These are phyloP conservation scores for Debaryomycetaceae sp. DNA, from an alignment of 1,139 yeast genomes.

Conservation along the genomic window DNA sequence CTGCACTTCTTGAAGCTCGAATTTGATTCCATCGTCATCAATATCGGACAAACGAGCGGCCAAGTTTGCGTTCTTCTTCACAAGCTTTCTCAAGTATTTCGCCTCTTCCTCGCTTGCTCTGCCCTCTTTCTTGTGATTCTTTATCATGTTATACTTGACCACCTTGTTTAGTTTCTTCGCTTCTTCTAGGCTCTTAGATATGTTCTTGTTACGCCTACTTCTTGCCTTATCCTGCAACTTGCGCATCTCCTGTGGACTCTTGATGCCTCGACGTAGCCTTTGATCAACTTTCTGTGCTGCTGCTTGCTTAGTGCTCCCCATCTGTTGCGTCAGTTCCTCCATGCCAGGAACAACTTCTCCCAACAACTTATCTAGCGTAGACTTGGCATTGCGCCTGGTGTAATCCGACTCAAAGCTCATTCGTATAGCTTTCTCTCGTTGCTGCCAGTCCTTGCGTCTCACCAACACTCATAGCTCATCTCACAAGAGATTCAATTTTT, in stretches of 20 bases:
- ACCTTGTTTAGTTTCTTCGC: constrained; percentile 42
- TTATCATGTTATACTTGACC: constrained; percentile 51
- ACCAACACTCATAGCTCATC: no score
- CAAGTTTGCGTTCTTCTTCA: constrained; percentile 46
- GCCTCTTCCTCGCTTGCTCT: constrained; percentile 42
- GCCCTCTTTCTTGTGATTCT: constrained; percentile 35
- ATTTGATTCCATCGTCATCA: constrained; percentile 39
- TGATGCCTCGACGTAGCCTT: constrained; percentile 19
- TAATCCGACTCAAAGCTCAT: constrained; percentile 30
- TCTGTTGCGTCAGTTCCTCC: constrained; percentile 6
- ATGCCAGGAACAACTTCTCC: constrained; percentile 39
- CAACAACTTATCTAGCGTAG: constrained; percentile 41
- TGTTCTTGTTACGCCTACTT: constrained; percentile 25
- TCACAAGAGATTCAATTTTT: no score
- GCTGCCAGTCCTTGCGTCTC: no score
- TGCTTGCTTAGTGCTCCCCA: constrained; percentile 9
- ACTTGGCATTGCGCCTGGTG: constrained; percentile 32
- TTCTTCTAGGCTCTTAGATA: constrained; percentile 31
- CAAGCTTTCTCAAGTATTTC: constrained; percentile 46
- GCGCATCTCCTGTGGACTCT: constrained; percentile 28
- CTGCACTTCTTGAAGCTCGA: constrained; percentile 45
- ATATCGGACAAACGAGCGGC: constrained; percentile 43
- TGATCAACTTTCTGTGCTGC: constrained; percentile 23
- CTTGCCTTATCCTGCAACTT: constrained; percentile 32
- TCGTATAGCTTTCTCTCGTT: no score